These are phyloP conservation scores for Incumbomyces delicatus DNA, from an alignment of 2,329 filamentous ascomycete species.

Conservation along the genomic window DNA sequence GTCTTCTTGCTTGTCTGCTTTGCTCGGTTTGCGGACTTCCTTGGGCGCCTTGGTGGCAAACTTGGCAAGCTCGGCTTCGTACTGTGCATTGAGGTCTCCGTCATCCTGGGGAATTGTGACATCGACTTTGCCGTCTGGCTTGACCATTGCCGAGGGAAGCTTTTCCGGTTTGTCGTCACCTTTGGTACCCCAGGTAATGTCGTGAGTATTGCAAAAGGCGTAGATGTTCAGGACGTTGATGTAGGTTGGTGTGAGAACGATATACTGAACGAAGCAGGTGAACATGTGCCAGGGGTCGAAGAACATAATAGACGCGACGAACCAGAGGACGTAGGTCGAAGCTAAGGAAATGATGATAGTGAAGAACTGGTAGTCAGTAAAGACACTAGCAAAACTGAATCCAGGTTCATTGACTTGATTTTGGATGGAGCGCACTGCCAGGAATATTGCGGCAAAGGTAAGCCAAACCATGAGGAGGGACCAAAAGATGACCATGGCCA, in stretches of 20 bases:
- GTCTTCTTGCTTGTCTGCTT: conserved; percentile 79
- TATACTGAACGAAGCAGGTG: conserved; percentile 86
- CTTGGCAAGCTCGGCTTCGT: conserved; percentile 69
- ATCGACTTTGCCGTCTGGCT: conserved; percentile 91
- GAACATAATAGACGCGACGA: conserved; percentile 85
- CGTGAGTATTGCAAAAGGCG: conserved; percentile 96
- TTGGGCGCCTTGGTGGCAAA: conserved; percentile 67
- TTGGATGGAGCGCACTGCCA: conserved; percentile 79
- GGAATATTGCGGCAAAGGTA: conserved; percentile 89
- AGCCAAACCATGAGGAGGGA: conserved; percentile 89
- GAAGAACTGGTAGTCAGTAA: conserved; percentile 83
- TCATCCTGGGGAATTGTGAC: conserved; percentile 79
- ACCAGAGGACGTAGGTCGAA: conserved; percentile 88
- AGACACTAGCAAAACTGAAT: conserved; percentile 64
- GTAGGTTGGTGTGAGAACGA: conserved; percentile 89
- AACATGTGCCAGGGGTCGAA: conserved; percentile 99
- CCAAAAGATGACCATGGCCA: conserved; percentile 99
- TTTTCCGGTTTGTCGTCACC: conserved; percentile 93
- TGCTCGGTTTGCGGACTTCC: conserved; percentile 43
- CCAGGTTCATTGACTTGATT: conserved; percentile 51
- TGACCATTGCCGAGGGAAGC: conserved; percentile 76
- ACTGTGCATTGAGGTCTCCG: conserved; percentile 87
- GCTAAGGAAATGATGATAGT: conserved; percentile 85
- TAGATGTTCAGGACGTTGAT: conserved; percentile 99
- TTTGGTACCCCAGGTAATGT: conserved; percentile 96